Evolutionary conservation across 73 alveolate genomes (phyloP).

Genomic region (Breviolum minutum): DNA sequence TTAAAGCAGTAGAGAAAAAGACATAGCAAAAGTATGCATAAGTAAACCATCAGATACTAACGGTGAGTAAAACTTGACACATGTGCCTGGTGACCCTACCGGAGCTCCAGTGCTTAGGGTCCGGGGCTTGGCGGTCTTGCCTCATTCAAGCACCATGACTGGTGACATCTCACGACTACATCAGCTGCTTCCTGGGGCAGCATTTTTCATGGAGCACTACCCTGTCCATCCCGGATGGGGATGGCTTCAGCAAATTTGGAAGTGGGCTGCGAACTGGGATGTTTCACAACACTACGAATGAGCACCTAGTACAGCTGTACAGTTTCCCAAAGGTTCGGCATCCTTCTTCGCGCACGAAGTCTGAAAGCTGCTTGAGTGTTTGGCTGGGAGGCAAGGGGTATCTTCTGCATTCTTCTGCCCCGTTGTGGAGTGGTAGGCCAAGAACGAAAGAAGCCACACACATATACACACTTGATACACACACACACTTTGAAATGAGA

Average conservation of each 20-base stretch:
- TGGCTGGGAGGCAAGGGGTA: not conserved
- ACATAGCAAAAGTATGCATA: too few relatives aligned
- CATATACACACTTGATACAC: too few relatives aligned
- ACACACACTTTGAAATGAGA: too few relatives aligned
- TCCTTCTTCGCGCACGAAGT: constrained; percentile 19
- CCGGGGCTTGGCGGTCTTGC: not conserved
- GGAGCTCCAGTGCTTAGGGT: not conserved
- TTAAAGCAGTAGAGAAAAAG: too few relatives aligned
- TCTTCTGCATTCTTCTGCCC: not conserved
- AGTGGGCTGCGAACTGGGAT: constrained; percentile 66
- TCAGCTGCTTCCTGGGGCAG: constrained; percentile 46
- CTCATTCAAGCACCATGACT: not conserved
- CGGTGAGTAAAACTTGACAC: too few relatives aligned
- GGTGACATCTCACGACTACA: not conserved
- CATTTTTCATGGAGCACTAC: constrained; percentile 6
- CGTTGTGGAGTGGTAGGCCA: not conserved
- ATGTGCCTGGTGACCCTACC: too few relatives aligned
- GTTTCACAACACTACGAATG: constrained; percentile 24
- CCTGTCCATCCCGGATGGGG: constrained; percentile 46
- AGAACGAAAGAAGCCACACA: too few relatives aligned
- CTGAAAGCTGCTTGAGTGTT: not conserved
- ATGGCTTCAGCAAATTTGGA: not conserved
- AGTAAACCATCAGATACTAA: too few relatives aligned
- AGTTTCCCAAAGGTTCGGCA: constrained; percentile 58
- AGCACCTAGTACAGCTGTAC: constrained; percentile 49